Conservation (phyloP, 768 basidiomycete species). For the Tylopilus intermedius region DNA sequence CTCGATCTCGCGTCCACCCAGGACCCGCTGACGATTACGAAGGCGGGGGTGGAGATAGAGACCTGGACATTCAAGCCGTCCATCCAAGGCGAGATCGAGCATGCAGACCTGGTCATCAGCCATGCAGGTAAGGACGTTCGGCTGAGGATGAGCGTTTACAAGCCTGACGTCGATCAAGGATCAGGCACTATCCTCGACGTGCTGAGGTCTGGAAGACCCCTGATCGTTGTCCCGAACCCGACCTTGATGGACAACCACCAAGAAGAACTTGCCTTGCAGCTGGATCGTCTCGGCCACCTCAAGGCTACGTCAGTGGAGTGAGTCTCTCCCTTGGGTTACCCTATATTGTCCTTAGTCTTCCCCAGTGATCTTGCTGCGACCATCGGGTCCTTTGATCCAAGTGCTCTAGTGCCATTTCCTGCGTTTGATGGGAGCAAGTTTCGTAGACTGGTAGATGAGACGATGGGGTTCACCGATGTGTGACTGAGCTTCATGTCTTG, state of each 20-base stretch:
- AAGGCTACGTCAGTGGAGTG: slow-evolving; percentile 54
- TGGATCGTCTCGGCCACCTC: slow-evolving; percentile 57
- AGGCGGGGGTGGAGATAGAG: slow-evolving; percentile 50
- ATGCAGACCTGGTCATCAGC: slow-evolving; percentile 78
- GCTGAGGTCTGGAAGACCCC: slow-evolving; percentile 62
- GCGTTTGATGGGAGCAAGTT: slow-evolving; percentile 65
- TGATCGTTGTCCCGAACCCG: slow-evolving; percentile 88
- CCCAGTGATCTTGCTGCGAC: slow-evolving; percentile 50
- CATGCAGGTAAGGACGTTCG: slow-evolving; percentile 71
- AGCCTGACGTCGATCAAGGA: slow-evolving; percentile 43
- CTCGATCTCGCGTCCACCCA: slow-evolving; percentile 28
- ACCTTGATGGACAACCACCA: slow-evolving; percentile 92
- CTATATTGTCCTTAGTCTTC: slow-evolving; percentile 6
- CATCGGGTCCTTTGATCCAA: slow-evolving; percentile 46
- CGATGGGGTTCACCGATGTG: slow-evolving; percentile 61
- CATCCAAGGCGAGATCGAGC: slow-evolving; percentile 57
- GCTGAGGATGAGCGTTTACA: not conserved
- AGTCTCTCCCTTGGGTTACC: slow-evolving; percentile 22
- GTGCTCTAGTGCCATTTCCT: slow-evolving; percentile 54
- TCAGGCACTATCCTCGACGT: slow-evolving; percentile 93
- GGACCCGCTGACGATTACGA: slow-evolving; percentile 16
- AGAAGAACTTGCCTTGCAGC: slow-evolving; percentile 72
- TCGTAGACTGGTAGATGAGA: slow-evolving; percentile 62
- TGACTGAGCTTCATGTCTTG: slow-evolving; percentile 19
- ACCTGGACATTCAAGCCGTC: slow-evolving; percentile 73